Base-by-base conservation (phyloP, 805 yeast genomes). In the Zygosaccharomyces siamensis region DNA sequence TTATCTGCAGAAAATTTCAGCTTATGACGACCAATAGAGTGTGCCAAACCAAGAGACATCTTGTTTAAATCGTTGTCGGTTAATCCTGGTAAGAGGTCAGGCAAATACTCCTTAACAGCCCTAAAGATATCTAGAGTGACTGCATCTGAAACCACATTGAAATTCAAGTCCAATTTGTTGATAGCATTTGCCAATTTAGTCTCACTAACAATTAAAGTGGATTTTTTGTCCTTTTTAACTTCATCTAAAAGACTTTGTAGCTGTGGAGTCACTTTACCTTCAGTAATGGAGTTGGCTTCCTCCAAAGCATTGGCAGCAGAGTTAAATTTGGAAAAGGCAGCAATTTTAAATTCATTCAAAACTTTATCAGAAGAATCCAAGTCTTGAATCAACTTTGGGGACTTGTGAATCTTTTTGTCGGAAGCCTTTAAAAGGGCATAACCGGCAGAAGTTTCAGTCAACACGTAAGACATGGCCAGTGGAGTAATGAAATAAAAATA, bases 381-480 rank as follows among this genome's bases (percentile, higher is more conserved):
- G 68, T 89, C 96, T 55, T 83, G 78, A 57, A 86, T 72, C 59
- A 90, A 73, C 50, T 81, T 68, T 47, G 85, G 70, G 23, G 93
- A 83, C 75, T 90, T 92, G 80, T 92, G 84, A 63, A 93, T 84
- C 78, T 92, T 92, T 78, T 93, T 93, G 78, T 93, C 98, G 56
- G 96, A 84, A 50, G 97, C 96, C 76, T 93, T 93, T 69, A 93
- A 81, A 67, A 93, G 79, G 67, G 99, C 99, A 71, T 93, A 93
- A 67, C 99, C 99, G 46, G 99, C 99, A 56, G 99, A 87, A 57
- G 99, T 93, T 77, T 93, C 99, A 53, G 98, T 86, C 70, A 92
- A 81, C 66, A 92, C 89, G 79, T 76, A 86, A 55, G 93, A 85
- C 95, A 86, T 86, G 39, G 44, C 44, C 44, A 30, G 20, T 30